A percentile compares a stretch with the other conserved stretches of the same genome.
Evolutionary conservation across 148 eudicot genomes (phyloP).

Genomic region (Dysphania ambrosioides): DNA sequence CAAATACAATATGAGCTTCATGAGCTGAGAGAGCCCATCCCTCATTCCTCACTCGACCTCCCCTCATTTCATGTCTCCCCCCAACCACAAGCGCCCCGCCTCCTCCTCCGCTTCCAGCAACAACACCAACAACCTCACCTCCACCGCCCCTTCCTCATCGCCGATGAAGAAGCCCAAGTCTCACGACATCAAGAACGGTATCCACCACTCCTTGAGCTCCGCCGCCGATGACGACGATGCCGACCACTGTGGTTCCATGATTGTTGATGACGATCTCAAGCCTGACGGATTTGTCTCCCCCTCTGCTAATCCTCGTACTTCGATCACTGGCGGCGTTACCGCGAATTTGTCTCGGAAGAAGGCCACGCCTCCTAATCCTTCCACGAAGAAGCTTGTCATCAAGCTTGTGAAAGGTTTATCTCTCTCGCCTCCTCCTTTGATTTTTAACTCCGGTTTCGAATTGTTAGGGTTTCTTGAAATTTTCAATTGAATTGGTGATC

Average conservation of each 20-base stretch:
- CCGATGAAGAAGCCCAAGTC: constrained; percentile 34
- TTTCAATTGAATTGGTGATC: neutral
- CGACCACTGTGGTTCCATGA: constrained; percentile 8
- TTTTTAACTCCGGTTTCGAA: neutral
- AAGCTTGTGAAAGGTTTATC: constrained; percentile 72
- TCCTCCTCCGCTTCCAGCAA: neutral
- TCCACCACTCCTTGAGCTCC: constrained; percentile 1
- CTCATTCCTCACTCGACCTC: neutral
- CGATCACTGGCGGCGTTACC: constrained; percentile 36
- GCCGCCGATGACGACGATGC: constrained; percentile 3
- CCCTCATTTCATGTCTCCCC: constrained; percentile 36
- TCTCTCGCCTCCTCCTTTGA: neutral
- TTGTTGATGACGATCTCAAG: constrained; percentile 27
- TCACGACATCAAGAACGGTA: constrained; percentile 24
- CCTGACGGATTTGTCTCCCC: neutral
- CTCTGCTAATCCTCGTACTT: neutral
- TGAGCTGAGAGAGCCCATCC: neutral
- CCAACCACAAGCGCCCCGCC: constrained; percentile 31
- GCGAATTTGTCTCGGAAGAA: constrained; percentile 80
- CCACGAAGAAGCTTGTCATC: constrained; percentile 75
- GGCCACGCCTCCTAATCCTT: constrained; percentile 84
- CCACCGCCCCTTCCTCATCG: constrained; percentile 6
- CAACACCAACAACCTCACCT: neutral
- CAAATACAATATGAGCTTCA: constrained; percentile 5
- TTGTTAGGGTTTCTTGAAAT: constrained; percentile 20